Conservation (phyloP, 352 stramenopile genomes). For the Elongisporangium undulatum region DNA sequence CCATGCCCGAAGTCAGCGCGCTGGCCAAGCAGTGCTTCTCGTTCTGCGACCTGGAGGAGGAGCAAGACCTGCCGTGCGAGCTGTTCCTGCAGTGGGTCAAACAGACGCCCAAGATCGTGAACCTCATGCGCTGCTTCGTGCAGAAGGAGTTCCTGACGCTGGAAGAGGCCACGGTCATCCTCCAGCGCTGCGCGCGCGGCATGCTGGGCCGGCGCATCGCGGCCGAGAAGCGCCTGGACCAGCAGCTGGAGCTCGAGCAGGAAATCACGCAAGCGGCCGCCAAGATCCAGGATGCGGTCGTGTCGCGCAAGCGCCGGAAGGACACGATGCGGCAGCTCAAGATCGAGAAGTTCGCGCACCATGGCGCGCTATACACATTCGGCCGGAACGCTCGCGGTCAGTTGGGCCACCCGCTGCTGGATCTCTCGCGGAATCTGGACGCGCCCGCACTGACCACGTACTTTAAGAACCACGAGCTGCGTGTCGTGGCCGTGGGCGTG, state of each 20-base stretch:
- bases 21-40: constrained; percentile 62
- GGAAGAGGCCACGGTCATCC: constrained; percentile 44
- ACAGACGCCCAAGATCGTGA: constrained; percentile 71
- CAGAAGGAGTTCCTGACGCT: constrained; percentile 51
- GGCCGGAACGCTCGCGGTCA: constrained; percentile 52
- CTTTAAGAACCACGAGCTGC: constrained; percentile 73
- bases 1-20: constrained; percentile 53
- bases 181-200: constrained; percentile 51
- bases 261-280: constrained; percentile 51
- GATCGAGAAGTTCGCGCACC: constrained; percentile 64
- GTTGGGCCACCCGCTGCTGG: constrained; percentile 41
- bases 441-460: constrained; percentile 42
- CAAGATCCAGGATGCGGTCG: constrained; percentile 63
- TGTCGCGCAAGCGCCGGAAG: constrained; percentile 55
- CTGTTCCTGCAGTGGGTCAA: constrained; percentile 55
- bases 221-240: constrained; percentile 40
- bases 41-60: constrained; percentile 58
- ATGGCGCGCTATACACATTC: constrained; percentile 71
- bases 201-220: constrained; percentile 47
- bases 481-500: constrained; percentile 36
- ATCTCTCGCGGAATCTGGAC: constrained; percentile 26
- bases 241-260: constrained; percentile 50
- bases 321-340: constrained; percentile 64
- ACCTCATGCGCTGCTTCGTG: constrained; percentile 66
- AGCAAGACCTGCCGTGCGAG: constrained; percentile 53